Base-by-base conservation (phyloP, 495 filamentous ascomycete species). In the Trichoderma asperelloides region DNA sequence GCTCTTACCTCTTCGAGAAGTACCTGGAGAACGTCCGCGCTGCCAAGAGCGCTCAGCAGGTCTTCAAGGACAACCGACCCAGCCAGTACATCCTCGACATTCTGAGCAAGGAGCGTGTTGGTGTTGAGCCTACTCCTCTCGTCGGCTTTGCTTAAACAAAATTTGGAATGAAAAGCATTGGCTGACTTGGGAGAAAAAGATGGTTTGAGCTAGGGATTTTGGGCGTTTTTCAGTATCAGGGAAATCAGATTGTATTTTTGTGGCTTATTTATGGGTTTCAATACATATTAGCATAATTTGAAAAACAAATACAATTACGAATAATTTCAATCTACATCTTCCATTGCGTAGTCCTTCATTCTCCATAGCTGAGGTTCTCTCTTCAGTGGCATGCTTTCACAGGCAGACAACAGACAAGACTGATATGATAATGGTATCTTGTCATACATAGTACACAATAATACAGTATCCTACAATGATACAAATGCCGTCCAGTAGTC, bases 1-100 rank as follows among this genome's bases (percentile, higher is more conserved):
- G 90, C 33, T 84, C 90, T 0, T 98, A 96, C 77, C 85, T 98
- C 60, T 98, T 98, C 75, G 95, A 98, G 78, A 90, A 89, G 80
- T 98, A 98, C 78, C 81, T 98, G 25, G 87, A 95, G 74, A 93
- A 89, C 69, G 93, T 97, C 23, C 82, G 84, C 76, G 87, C 88
- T 75, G 97, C 91, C 84, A 97, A 97, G 88, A 81, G 87, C 68
- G 89, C 79, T 78, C 89, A 92, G 77, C 79, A 83, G 66, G 83
- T 87, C 66, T 82, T 82, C 70, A 87, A 88, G 70, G 92, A 95
- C 76, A 93, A 88, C 80, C 85, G 86, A 71, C 93, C 93, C 18
- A 91, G 86, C 71, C 90, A 91, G 72, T 82, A 97, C 66, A 82
- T 98, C 76, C 88, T 96, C 49, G 95, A 98, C 73, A 86, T 98